These are phyloP conservation scores for Pyricularia sp. DNA, from an alignment of 2,329 filamentous ascomycete species.

Conservation along the genomic window DNA sequence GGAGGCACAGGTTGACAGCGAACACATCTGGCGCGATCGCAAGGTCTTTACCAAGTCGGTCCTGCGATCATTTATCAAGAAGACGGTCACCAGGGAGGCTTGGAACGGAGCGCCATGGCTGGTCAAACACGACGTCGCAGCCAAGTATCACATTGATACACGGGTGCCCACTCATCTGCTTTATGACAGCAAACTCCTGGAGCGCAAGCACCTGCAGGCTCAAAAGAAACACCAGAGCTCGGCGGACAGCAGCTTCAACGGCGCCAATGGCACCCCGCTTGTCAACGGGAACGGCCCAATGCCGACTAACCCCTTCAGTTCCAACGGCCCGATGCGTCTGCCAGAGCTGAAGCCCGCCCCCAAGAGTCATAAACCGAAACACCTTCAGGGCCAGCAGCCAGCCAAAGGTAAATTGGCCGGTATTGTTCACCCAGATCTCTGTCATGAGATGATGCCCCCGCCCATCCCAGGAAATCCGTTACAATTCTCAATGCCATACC, in stretches of 20 bases:
- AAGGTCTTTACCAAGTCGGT: conserved; percentile 94
- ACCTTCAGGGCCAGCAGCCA: conserved; percentile 30
- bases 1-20: conserved; percentile 71
- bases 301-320: conserved; percentile 20
- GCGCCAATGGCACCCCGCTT: conserved; percentile 9
- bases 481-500: conserved; percentile 33
- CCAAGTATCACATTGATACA: conserved; percentile 77
- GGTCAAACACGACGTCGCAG: conserved; percentile 75
- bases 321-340: conserved; percentile 44
- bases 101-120: conserved; percentile 98
- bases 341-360: conserved; percentile 66
- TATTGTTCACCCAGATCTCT: conserved; percentile 22
- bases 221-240: conserved; percentile 45
- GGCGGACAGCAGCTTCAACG: conserved; percentile 25
- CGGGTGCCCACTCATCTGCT: conserved; percentile 74
- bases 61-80: conserved; percentile 87
- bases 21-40: conserved; percentile 76
- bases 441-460: conserved; percentile 27
- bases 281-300: not conserved
- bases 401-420: conserved; percentile 28
- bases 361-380: conserved; percentile 56
- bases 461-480: conserved; percentile 35
- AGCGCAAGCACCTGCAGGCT: conserved; percentile 63
- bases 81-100: conserved; percentile 81
- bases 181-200: conserved; percentile 69